Conservation (phyloP, 2,329 filamentous ascomycete species). For the Teratosphaeria pseudoeucalypti region DNA sequence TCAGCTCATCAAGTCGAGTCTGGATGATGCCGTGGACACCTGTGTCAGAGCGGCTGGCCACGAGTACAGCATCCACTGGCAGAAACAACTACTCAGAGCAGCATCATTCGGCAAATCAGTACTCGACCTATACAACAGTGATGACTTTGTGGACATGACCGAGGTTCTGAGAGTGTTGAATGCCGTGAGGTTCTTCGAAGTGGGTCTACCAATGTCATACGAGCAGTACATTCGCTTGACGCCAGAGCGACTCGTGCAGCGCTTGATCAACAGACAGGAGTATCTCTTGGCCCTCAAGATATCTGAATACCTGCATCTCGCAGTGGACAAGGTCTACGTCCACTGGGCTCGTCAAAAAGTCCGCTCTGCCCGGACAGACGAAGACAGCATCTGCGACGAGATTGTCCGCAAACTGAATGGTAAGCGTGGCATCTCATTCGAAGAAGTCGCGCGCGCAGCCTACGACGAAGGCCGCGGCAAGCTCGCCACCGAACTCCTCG, state of each 20-base stretch:
- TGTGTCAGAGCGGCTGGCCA: constrained; percentile 90
- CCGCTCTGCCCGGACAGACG: constrained; percentile 69
- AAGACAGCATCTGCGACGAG: constrained; percentile 74
- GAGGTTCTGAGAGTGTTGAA: constrained; percentile 88
- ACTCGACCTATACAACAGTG: constrained; percentile 91
- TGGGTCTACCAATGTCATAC: constrained; percentile 82
- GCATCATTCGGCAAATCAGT: constrained; percentile 97
- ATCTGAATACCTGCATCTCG: constrained; percentile 74
- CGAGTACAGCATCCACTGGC: constrained; percentile 83
- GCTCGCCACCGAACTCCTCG: constrained; percentile 82
- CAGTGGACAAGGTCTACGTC: constrained; percentile 83
- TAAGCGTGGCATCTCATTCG: constrained; percentile 89
- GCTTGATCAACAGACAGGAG: constrained; percentile 79
- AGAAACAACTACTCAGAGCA: constrained; percentile 90
- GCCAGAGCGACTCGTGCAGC: constrained; percentile 74
- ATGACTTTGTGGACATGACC: constrained; percentile 98
- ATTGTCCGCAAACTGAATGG: constrained; percentile 80
- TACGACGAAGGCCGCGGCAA: constrained; percentile 85
- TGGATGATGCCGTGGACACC: constrained; percentile 86
- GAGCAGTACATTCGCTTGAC: constrained; percentile 89
- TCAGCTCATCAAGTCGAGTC: constrained; percentile 75
- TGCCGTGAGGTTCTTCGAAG: constrained; percentile 79
- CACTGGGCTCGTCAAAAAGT: constrained; percentile 97
- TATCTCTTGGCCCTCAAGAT: constrained; percentile 84
- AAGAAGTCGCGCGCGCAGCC: constrained; percentile 82